A percentile compares a stretch with the other conserved stretches of the same genome.
Conservation (phyloP, 495 filamentous ascomycete genomes). For the Parathielavia hyrcaniae region DNA sequence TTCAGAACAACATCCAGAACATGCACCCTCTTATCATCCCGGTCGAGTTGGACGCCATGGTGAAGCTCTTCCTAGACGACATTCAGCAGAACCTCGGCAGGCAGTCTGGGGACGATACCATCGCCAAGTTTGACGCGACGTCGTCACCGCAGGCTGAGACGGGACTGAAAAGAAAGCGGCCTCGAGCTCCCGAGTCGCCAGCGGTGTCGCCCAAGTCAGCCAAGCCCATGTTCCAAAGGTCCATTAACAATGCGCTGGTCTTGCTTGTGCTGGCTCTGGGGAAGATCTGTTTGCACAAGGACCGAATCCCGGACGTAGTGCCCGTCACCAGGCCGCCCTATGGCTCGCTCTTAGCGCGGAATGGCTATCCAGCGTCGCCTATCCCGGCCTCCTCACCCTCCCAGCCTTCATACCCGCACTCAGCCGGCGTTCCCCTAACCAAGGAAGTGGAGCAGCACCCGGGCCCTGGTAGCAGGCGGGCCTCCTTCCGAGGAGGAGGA, state of each 20-base stretch:
- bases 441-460: too few relatives aligned
- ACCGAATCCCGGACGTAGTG: slow-evolving; percentile 55
- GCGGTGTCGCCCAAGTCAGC: slow-evolving; percentile 19
- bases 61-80: slow-evolving; percentile 44
- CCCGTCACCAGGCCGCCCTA: slow-evolving; percentile 39
- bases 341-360: slow-evolving; percentile 43
- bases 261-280: slow-evolving; percentile 80
- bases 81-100: slow-evolving; percentile 29
- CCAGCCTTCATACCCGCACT: slow-evolving; percentile 34
- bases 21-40: slow-evolving; percentile 79
- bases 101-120: slow-evolving; percentile 19
- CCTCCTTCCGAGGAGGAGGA: too few relatives aligned
- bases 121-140: slow-evolving; percentile 28
- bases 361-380: slow-evolving; percentile 40
- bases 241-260: slow-evolving; percentile 68
- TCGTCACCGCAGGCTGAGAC: slow-evolving; percentile 18
- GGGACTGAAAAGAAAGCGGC: too few relatives aligned
- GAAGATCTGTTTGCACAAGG: slow-evolving; percentile 65
- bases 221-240: slow-evolving; percentile 47
- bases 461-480: too few relatives aligned
- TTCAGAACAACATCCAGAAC: slow-evolving; percentile 71
- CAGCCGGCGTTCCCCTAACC: slow-evolving; percentile 43
- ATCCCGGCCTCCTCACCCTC: slow-evolving; percentile 46
- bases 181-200: too few relatives aligned
- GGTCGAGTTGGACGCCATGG: slow-evolving; percentile 44